Base-by-base conservation (phyloP, 331 rosid genomes). In the Saraca asoca region DNA sequence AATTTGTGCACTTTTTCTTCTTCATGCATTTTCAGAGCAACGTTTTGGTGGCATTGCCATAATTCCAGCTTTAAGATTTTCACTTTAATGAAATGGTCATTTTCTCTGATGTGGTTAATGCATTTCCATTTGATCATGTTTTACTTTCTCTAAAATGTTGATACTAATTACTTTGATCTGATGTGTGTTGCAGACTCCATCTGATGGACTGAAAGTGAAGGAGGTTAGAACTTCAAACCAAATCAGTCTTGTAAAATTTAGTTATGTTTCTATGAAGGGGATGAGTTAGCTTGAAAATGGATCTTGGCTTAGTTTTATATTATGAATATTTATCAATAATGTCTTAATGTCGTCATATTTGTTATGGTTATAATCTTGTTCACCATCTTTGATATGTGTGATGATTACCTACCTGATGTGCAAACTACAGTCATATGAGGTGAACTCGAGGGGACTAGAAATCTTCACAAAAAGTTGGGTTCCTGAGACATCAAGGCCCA, bases 401-500 rank as follows among this genome's bases (percentile, higher is more conserved):
- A 59, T 72, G 50, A 64, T 62, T 8, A 29, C 67, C 15, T 72
- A 14, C 29, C 10, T 67, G 66, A 18, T 43, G 38, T 74, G 20
- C 19, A 64, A 1, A 3, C 3, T 24, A 69, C 37, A 93, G 98
- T 86, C 90, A 78, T 93, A 85, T 65, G 95, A 78, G 53, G 73
- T 78, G 73, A 93, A 86, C 74, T 88, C 97, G 5, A 86, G 73
- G 76, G 96, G 92, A n/a, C 0, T 68, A 18, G 87, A 82, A 61
- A 86, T 93, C 65, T 93, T 93, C 80, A 72, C 87, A 64, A 93
- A 93, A 74, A 86, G 87, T 67, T 93, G 98, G 98, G 77, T 76
- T 66, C 96, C 98, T 1, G 66, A 51, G 13, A 42, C 18, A 68
- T 54, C 85, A 9, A 79, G 59, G 75, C 89, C 85, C 20, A 72